Evolutionary conservation across 176 grass and related monocot genomes (phyloP).

Genomic region (Oryza coarctata): DNA sequence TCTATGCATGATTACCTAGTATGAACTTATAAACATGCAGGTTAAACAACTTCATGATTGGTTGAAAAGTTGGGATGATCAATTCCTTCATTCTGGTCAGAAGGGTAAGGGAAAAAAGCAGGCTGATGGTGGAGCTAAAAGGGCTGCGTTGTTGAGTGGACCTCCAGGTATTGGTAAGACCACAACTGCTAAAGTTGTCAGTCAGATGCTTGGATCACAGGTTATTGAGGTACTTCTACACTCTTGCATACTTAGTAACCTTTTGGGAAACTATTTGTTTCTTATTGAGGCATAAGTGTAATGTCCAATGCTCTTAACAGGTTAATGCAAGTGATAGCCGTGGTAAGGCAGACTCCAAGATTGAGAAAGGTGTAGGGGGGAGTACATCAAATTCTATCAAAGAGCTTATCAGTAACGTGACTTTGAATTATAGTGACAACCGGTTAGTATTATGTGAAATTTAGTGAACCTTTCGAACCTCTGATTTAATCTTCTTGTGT

Average conservation of each 20-base stretch:
- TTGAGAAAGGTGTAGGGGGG: constrained; percentile 89
- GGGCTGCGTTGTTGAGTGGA: constrained; percentile 82
- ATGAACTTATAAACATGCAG: constrained; percentile 49
- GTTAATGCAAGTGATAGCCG: constrained; percentile 99
- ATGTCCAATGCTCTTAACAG: constrained; percentile 38
- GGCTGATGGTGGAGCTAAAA: constrained; percentile 83
- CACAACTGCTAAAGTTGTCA: constrained; percentile 90
- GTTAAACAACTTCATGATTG: constrained; percentile 98
- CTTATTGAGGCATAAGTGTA: constrained; percentile 9
- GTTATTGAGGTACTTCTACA: constrained; percentile 73
- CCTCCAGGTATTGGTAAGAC: constrained; percentile 97
- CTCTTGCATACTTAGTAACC: background rate
- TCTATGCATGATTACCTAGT: constrained; percentile 19
- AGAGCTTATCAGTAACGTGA: constrained; percentile 88
- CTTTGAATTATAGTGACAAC: constrained; percentile 64
- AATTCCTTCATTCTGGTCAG: constrained; percentile 68
- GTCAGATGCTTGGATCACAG: constrained; percentile 95
- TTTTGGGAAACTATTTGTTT: constrained; percentile 11
- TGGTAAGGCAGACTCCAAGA: constrained; percentile 96
- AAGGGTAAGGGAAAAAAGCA: constrained; percentile 90
- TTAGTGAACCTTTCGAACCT: constrained; percentile 25
- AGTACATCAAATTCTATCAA: constrained; percentile 97
- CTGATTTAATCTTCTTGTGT: constrained; percentile 15
- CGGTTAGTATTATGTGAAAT: constrained; percentile 46
- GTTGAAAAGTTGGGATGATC: constrained; percentile 77